Conservation (phyloP, 768 basidiomycete species). For the Tylopilus subfusipes region DNA sequence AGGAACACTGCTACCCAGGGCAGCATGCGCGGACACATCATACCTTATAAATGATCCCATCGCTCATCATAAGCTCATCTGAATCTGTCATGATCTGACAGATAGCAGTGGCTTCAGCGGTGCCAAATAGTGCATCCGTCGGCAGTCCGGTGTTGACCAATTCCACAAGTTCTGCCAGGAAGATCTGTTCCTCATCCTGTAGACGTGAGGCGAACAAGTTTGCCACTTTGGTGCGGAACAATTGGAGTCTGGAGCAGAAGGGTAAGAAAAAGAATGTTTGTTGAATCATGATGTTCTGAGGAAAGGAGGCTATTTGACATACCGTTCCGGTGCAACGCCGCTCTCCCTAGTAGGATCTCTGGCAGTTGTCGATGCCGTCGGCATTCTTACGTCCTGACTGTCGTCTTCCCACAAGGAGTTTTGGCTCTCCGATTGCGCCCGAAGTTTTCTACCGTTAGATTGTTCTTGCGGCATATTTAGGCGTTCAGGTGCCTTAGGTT, state of each 20-base stretch:
- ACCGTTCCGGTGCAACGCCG: slow-evolving; percentile 58
- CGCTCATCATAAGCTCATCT: slow-evolving; percentile 81
- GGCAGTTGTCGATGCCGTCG: slow-evolving; percentile 40
- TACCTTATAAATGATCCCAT: slow-evolving; percentile 83
- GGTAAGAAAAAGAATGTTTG: background rate
- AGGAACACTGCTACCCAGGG: background rate
- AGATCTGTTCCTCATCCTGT: slow-evolving; percentile 75
- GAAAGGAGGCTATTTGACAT: slow-evolving; percentile 24
- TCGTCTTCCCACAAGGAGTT: slow-evolving; percentile 68
- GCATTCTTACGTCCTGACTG: slow-evolving; percentile 65
- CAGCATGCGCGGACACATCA: slow-evolving; percentile 30
- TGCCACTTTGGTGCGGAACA: slow-evolving; percentile 80
- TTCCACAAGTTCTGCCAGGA: slow-evolving; percentile 65
- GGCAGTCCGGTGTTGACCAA: slow-evolving; percentile 74
- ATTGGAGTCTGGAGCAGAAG: slow-evolving; percentile 49
- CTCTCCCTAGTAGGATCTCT: slow-evolving; percentile 39
- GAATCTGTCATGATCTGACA: slow-evolving; percentile 71
- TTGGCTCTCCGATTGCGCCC: slow-evolving; percentile 35
- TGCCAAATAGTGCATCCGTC: slow-evolving; percentile 70
- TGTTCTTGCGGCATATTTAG: slow-evolving; percentile 47
- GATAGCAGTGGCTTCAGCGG: slow-evolving; percentile 71
- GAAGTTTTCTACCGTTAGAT: slow-evolving; percentile 22
- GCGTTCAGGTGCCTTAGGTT: slow-evolving; percentile 37
- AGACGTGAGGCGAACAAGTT: slow-evolving; percentile 62
- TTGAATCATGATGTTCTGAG: background rate